These are phyloP conservation scores for Strigomonas culicis DNA, from an alignment of 208 protist species.

Conservation along the genomic window DNA sequence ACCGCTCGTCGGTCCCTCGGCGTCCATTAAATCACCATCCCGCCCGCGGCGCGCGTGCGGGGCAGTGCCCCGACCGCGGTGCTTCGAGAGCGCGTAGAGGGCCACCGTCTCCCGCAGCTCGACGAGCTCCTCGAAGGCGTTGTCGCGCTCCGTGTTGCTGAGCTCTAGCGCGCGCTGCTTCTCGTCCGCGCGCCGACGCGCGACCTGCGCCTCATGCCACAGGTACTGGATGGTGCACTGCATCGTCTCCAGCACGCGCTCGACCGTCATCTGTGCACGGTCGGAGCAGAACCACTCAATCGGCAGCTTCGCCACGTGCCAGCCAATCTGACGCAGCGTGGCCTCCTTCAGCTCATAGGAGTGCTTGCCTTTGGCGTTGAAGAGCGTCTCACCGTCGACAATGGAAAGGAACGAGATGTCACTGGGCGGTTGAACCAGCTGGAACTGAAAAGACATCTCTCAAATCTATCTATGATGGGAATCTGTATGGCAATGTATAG, in stretches of 20 bases:
- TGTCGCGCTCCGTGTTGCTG: conserved; percentile 19
- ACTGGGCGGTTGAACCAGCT: conserved; percentile 44
- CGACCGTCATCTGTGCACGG: conserved; percentile 22
- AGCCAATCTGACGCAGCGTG: conserved; percentile 66
- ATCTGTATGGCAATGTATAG: background rate
- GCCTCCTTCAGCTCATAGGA: conserved; percentile 37
- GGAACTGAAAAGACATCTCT: conserved; percentile 60
- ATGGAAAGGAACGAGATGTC: conserved; percentile 71
- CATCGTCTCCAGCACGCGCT: conserved; percentile 42
- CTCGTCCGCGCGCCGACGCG: conserved; percentile 11
- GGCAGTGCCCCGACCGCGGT: background rate
- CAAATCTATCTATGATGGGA: background rate
- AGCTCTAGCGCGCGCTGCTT: conserved; percentile 13
- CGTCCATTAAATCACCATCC: background rate
- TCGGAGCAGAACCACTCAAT: conserved; percentile 65
- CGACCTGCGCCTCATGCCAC: conserved; percentile 13
- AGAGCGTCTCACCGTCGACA: conserved; percentile 57
- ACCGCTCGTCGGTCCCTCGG: background rate
- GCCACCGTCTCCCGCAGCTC: conserved; percentile 49
- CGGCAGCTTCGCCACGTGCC: conserved; percentile 45
- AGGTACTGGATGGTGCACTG: conserved; percentile 84
- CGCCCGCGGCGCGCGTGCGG: background rate
- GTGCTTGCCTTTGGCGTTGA: conserved; percentile 34
- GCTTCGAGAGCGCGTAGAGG: conserved; percentile 14
- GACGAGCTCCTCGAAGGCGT: conserved; percentile 59